Conservation (phyloP, 768 basidiomycete species). For the Russula foetens region DNA sequence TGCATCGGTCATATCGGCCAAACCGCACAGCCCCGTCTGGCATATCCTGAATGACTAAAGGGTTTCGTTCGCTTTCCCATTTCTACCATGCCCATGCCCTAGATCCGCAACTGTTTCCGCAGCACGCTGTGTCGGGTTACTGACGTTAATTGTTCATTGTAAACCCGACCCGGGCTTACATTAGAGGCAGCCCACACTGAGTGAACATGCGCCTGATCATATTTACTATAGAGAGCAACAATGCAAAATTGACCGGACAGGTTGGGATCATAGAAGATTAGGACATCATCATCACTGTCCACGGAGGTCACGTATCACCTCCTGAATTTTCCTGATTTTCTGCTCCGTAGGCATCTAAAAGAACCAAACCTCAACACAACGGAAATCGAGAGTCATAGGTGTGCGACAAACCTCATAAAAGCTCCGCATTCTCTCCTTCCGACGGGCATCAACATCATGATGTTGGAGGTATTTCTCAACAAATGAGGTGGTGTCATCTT, state of each 20-base stretch:
- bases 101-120: too few relatives aligned
- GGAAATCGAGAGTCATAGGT: not conserved
- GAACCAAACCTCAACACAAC: not conserved
- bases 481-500: conserved; percentile 29
- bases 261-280: not conserved
- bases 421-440: conserved; percentile 38
- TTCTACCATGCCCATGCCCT: not conserved
- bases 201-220: not conserved
- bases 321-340: conserved; percentile 44
- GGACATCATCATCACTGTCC: conserved; percentile 6
- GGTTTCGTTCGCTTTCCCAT: too few relatives aligned
- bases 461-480: conserved; percentile 40
- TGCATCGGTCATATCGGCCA: not conserved
- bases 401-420: conserved; percentile 40
- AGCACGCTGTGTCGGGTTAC: not conserved
- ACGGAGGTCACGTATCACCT: conserved; percentile 37
- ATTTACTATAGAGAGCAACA: not conserved
- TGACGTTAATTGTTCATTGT: too few relatives aligned
- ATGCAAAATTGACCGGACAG: not conserved
- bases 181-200: not conserved
- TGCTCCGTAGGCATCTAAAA: conserved; percentile 46
- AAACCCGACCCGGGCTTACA: not conserved
- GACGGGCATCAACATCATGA: conserved; percentile 32
- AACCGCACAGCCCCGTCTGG: not conserved
- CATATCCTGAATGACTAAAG: not conserved